A percentile compares a stretch with the other conserved stretches of the same genome.
Evolutionary conservation across 331 rosid species (phyloP).

Genomic region (Pyrus hybrid): DNA sequence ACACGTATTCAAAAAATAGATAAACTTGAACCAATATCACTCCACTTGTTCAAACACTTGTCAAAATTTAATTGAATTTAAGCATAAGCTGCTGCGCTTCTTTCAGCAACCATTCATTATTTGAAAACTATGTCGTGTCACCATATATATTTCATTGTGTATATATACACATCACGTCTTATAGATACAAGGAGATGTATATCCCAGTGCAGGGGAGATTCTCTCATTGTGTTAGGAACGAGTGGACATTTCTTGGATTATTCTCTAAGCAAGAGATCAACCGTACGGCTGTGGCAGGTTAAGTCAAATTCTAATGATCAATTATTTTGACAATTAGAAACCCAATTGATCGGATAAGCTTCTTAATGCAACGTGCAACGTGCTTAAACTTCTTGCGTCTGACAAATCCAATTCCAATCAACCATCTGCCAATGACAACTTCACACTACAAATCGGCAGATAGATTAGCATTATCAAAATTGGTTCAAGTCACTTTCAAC

Average conservation of each 20-base stretch:
- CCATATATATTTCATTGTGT: too few species aligned
- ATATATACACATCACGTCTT: too few species aligned
- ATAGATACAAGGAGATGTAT: too few species aligned
- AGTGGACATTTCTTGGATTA: background rate
- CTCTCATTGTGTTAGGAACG: background rate
- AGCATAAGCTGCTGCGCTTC: accelerated
- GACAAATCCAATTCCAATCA: background rate
- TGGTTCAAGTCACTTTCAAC: background rate
- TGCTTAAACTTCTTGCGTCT: background rate
- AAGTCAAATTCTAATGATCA: background rate
- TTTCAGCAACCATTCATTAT: too few species aligned
- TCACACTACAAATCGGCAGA: background rate
- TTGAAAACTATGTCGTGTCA: too few species aligned
- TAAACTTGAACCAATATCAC: too few species aligned
- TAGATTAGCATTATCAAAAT: background rate
- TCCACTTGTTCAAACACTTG: too few species aligned
- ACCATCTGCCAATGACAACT: background rate
- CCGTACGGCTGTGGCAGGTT: background rate
- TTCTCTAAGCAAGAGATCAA: background rate
- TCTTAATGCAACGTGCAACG: background rate
- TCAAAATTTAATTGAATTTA: too few species aligned
- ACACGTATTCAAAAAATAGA: too few species aligned
- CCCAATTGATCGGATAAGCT: background rate
- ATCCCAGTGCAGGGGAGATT: background rate
- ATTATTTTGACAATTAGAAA: background rate